Percentiles rank a stretch among this genome's conserved stretches.
Conservation (phyloP, 2,329 filamentous ascomycete species). For the Talaromyces sp. region DNA sequence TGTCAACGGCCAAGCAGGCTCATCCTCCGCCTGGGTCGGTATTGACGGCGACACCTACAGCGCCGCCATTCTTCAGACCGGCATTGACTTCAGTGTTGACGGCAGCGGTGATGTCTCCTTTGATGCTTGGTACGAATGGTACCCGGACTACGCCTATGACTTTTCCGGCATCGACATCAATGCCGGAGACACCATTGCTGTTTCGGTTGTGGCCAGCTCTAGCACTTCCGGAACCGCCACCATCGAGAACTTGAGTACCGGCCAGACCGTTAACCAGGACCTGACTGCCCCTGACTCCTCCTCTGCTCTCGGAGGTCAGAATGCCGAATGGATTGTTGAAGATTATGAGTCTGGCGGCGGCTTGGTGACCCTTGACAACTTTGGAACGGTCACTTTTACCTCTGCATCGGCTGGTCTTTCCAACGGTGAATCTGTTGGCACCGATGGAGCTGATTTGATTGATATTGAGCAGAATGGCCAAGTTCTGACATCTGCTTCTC, state of each 20-base stretch:
- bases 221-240: conserved; percentile 45
- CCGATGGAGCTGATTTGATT: conserved; percentile 42
- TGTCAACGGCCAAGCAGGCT: conserved; percentile 43
- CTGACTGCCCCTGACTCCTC: conserved; percentile 41
- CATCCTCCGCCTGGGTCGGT: conserved; percentile 56
- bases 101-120: conserved; percentile 40
- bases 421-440: conserved; percentile 25
- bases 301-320: conserved; percentile 50
- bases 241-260: conserved; percentile 53
- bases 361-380: conserved; percentile 48
- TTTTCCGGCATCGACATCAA: conserved; percentile 48
- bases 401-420: conserved; percentile 30
- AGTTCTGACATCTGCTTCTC: conserved; percentile 31
- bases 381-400: conserved; percentile 44
- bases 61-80: conserved; percentile 56
- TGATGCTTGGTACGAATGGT: conserved; percentile 62
- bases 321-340: conserved; percentile 64
- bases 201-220: conserved; percentile 41
- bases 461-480: conserved; percentile 47
- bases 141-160: conserved; percentile 54
- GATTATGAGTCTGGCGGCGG: conserved; percentile 44
- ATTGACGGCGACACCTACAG: conserved; percentile 61
- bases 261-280: conserved; percentile 52
- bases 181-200: conserved; percentile 46
- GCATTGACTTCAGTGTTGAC: conserved; percentile 54